Evolutionary conservation across 2,329 filamentous ascomycete genomes (phyloP).

Genomic region (Simplicillium aogashimaense): DNA sequence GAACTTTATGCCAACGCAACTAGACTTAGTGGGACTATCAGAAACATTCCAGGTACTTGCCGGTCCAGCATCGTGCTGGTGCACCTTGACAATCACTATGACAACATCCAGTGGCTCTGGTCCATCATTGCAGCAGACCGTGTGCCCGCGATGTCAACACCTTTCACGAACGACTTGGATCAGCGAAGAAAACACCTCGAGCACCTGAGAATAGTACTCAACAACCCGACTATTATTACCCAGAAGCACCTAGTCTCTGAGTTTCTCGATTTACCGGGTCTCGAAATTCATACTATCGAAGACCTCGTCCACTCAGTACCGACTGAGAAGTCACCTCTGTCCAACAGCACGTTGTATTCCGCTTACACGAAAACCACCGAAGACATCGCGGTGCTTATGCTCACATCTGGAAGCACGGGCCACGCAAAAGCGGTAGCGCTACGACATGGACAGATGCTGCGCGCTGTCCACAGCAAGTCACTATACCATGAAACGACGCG

Average conservation of each 20-base stretch:
- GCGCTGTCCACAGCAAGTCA: slow-evolving; percentile 29
- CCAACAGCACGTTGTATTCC: too few relatives aligned
- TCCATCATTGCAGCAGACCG: neutral
- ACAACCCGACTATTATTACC: neutral
- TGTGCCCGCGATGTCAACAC: neutral
- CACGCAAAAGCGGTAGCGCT: slow-evolving; percentile 38
- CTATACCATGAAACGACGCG: slow-evolving; percentile 12
- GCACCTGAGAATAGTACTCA: neutral
- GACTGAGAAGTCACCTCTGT: too few relatives aligned
- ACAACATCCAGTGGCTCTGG: slow-evolving; percentile 1
- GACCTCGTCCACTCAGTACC: neutral
- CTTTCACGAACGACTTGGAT: neutral
- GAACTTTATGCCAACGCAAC: too few relatives aligned
- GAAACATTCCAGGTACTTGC: too few relatives aligned
- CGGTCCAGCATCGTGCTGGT: neutral
- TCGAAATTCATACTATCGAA: neutral
- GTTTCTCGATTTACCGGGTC: neutral
- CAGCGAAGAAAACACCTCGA: neutral
- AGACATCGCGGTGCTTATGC: slow-evolving; percentile 24
- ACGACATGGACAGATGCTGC: slow-evolving; percentile 29
- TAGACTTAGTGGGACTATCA: too few relatives aligned
- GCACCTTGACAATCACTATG: neutral
- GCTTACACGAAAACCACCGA: neutral
- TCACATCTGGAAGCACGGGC: slow-evolving; percentile 43
- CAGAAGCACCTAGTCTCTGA: neutral